Conservation (phyloP, 106 monocot species). For the Dioscorea zingiberensis region DNA sequence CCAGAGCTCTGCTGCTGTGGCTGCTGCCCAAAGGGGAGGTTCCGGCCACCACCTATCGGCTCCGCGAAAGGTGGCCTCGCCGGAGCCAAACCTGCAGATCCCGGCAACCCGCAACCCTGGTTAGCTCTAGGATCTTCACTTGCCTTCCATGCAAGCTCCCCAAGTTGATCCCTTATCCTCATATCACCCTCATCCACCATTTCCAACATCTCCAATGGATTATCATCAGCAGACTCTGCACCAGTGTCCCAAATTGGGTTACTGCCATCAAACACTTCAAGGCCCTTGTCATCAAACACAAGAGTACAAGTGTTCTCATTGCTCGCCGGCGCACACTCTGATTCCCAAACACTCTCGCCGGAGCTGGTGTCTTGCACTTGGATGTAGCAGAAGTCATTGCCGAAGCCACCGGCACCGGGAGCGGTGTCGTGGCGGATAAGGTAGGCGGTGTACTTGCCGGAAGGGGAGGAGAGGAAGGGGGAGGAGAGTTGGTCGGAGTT, state of each 20-base stretch:
- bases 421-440: conserved; percentile 38
- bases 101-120: conserved; percentile 31
- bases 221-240: conserved; percentile 24
- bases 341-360: conserved; percentile 38
- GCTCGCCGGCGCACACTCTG: conserved; percentile 53
- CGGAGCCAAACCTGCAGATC: conserved; percentile 32
- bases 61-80: conserved; percentile 38
- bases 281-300: conserved; percentile 33
- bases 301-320: conserved; percentile 35
- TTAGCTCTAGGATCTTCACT: conserved; percentile 39
- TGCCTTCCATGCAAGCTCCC: conserved; percentile 52
- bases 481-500: conserved; percentile 8
- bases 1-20: not conserved
- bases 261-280: conserved; percentile 58
- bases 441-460: conserved; percentile 54
- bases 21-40: conserved; percentile 9
- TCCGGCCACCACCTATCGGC: conserved; percentile 1
- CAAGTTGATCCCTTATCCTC: conserved; percentile 36
- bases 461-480: conserved; percentile 61
- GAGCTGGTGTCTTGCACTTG: conserved; percentile 32
- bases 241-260: conserved; percentile 28
- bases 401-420: conserved; percentile 61
- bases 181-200: conserved; percentile 52
- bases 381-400: conserved; percentile 79
- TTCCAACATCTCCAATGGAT: conserved; percentile 30